phyloP scores from a whole-genome alignment of 169 alveolate genomes.

The Eimeria acervulina region DNA sequence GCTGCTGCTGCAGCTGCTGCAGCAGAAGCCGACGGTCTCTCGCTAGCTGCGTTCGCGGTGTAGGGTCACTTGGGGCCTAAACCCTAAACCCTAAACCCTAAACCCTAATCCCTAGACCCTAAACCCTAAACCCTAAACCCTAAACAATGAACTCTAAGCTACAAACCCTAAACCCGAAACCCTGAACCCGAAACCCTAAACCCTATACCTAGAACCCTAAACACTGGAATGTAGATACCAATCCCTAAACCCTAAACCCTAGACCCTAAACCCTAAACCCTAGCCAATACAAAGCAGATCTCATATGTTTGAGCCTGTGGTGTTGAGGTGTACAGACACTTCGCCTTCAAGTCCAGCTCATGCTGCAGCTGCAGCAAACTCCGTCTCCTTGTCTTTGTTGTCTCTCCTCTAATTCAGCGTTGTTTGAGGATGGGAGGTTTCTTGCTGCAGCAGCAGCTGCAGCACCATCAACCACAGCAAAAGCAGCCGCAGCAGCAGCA shows the following conservation, averaged over 20 bases:
- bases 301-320: neutral
- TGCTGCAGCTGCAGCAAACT: neutral
- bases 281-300: neutral
- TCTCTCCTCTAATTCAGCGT: neutral
- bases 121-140: neutral
- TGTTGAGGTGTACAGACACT: neutral
- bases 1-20: slow-evolving; percentile 35
- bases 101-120: neutral
- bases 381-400: neutral
- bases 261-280: neutral
- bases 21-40: neutral
- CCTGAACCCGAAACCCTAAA: neutral
- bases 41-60: neutral
- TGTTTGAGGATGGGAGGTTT: neutral
- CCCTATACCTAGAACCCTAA: neutral
- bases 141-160: neutral
- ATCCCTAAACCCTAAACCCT: slow-evolving; percentile 8
- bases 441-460: slow-evolving; percentile 36
- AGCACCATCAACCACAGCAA: neutral
- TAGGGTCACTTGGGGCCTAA: slow-evolving; percentile 29
- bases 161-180: neutral
- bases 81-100: slow-evolving; percentile 3
- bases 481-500: neutral
- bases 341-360: neutral
- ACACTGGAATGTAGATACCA: neutral